A percentile compares a stretch with the other conserved stretches of the same genome.
Evolutionary conservation across 345 rosid species (phyloP).

Genomic region (Aegle marmelos): DNA sequence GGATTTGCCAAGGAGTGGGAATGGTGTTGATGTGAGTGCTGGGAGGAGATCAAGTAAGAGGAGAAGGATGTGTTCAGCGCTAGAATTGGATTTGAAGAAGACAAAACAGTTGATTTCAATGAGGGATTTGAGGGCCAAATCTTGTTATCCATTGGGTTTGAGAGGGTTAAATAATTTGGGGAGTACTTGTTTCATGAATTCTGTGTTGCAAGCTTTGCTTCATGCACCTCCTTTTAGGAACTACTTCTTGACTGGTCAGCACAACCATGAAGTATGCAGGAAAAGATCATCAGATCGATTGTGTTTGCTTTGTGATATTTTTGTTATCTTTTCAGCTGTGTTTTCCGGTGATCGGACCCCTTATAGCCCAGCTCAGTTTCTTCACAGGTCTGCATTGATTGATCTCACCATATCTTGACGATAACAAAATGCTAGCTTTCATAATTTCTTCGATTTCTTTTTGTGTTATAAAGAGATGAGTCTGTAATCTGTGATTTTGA

Average conservation of each 20-base stretch:
- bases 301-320: slow-evolving; percentile 78
- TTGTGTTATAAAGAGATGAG: not conserved
- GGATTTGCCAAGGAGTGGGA: slow-evolving; percentile 35
- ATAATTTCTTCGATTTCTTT: not conserved
- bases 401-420: slow-evolving; percentile 5
- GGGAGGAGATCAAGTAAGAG: slow-evolving; percentile 58
- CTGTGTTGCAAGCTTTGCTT: slow-evolving; percentile 83
- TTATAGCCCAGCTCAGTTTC: slow-evolving; percentile 86
- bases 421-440: not conserved
- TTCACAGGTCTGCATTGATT: slow-evolving; percentile 58
- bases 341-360: slow-evolving; percentile 76
- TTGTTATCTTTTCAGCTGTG: slow-evolving; percentile 64
- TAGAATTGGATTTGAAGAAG: slow-evolving; percentile 50
- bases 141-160: slow-evolving; percentile 69
- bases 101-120: slow-evolving; percentile 41
- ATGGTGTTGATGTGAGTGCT: slow-evolving; percentile 26
- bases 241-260: slow-evolving; percentile 75
- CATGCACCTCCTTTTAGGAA: slow-evolving; percentile 82
- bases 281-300: slow-evolving; percentile 34
- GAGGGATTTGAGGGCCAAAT: slow-evolving; percentile 58
- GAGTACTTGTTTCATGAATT: slow-evolving; percentile 90
- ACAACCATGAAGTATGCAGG: slow-evolving; percentile 55
- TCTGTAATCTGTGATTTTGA: not conserved
- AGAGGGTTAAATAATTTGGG: slow-evolving; percentile 89
- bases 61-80: slow-evolving; percentile 44